Evolutionary conservation across 345 rosid genomes (phyloP), one percentile per base, ranked within the genome.

Genomic region (Schrenkiella parvula): DNA sequence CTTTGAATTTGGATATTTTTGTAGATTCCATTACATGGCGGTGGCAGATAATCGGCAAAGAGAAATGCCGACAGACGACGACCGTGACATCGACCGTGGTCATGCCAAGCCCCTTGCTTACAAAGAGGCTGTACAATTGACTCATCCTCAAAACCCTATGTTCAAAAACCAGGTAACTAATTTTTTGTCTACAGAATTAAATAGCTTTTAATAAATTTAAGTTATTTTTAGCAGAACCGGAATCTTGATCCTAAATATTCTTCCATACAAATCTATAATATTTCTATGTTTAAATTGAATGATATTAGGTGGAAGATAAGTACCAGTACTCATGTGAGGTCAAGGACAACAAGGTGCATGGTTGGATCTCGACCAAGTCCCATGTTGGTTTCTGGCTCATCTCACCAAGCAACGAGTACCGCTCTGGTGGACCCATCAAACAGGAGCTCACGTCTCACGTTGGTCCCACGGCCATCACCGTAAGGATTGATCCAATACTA

Each of bases 371-470:
- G 6, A 31, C 62, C 1, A 79, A 86, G 2, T 80, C 85, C 8
- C 59, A 80, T 1, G 85, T 86, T 1, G 99, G 98, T 21, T 88
- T 95, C 64, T 91, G 99, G 98, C 65, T 95, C 73, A 91, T 95
- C 75, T 84, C 87, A 25, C 92, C 99, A 0, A 84, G 88, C 34
- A 52, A 82, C 12, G 98, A 95, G 75, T 87, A 82, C 66, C 85
- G 85, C 0, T 74, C 78, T 0, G 89, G 88, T 52, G 99, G 99
- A 13, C 96, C 99, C 1, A 21, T 73, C 53, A 89, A 95, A 47
- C 98, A 95, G 46, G 99, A 91, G n/a, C 93, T 95, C 34, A 88
- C 98, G 8, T 83, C 93, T 50, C 99, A 89, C 65, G 90, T 75
- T 0, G 99, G 98, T 25, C 96, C 99, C 1, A 77, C 77, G 9